Conservation (phyloP, 306 rosid genomes). For the Prinsepia uniflora region DNA sequence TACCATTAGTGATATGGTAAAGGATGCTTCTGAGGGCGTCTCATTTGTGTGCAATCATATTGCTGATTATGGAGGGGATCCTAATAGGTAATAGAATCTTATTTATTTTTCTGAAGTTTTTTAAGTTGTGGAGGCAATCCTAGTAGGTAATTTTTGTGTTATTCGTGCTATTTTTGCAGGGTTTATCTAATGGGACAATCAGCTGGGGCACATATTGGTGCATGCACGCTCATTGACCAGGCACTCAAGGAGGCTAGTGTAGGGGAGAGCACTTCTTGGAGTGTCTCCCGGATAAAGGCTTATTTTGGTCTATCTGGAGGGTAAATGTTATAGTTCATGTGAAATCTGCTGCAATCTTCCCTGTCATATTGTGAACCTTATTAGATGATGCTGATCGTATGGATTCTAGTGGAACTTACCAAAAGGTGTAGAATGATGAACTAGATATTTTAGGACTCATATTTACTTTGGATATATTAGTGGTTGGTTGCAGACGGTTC, state of each 20-base stretch:
- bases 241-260: slow-evolving; percentile 90
- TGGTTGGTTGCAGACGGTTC: not conserved
- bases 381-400: not conserved
- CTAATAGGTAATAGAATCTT: slow-evolving; percentile 47
- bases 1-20: slow-evolving; percentile 80
- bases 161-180: slow-evolving; percentile 35
- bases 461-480: not conserved
- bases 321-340: slow-evolving; percentile 36
- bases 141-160: slow-evolving; percentile 17
- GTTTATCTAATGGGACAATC: slow-evolving; percentile 97
- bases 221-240: slow-evolving; percentile 72
- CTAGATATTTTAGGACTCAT: not conserved
- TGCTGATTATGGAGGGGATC: slow-evolving; percentile 91
- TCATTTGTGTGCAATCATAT: slow-evolving; percentile 83
- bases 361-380: not conserved
- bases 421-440: not conserved
- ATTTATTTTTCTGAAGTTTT: not conserved
- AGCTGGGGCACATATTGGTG: slow-evolving; percentile 97
- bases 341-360: not conserved
- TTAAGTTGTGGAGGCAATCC: not conserved
- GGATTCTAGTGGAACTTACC: not conserved
- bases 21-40: slow-evolving; percentile 85
- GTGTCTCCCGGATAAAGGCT: slow-evolving; percentile 77
- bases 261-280: slow-evolving; percentile 78
- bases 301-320: slow-evolving; percentile 97